phyloP scores from a whole-genome alignment of 768 basidiomycete genomes.

The Kondoa malvinella region DNA sequence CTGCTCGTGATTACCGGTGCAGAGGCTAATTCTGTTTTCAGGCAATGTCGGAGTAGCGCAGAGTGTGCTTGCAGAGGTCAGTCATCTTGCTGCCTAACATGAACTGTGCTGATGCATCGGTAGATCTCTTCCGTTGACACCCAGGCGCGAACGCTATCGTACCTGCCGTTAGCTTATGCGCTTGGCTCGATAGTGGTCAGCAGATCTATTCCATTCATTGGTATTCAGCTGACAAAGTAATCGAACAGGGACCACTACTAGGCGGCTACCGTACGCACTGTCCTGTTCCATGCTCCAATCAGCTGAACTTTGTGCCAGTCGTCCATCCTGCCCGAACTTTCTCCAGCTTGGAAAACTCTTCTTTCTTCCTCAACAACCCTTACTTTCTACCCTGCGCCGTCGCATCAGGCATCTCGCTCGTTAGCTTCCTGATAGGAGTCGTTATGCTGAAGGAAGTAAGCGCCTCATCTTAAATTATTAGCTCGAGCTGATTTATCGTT shows the following conservation, averaged over 20 bases:
- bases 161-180: neutral
- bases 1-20: no score
- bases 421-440: neutral
- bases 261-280: neutral
- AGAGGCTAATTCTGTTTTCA: no score
- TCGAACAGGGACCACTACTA: neutral
- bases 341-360: neutral
- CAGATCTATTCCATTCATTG: neutral
- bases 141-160: neutral
- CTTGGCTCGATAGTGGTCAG: neutral
- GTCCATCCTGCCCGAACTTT: neutral
- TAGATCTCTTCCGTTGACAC: neutral
- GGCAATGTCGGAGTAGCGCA: neutral
- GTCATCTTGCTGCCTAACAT: neutral
- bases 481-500: neutral
- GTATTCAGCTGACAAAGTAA: neutral
- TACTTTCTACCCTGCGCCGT: neutral
- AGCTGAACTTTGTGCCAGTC: neutral
- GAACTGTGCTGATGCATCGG: neutral
- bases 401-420: neutral
- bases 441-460: neutral
- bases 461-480: neutral
- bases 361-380: neutral
- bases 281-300: neutral
- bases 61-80: neutral